phyloP scores from a whole-genome alignment of 441 rosid species.

The Rhodomyrtus psidioides region DNA sequence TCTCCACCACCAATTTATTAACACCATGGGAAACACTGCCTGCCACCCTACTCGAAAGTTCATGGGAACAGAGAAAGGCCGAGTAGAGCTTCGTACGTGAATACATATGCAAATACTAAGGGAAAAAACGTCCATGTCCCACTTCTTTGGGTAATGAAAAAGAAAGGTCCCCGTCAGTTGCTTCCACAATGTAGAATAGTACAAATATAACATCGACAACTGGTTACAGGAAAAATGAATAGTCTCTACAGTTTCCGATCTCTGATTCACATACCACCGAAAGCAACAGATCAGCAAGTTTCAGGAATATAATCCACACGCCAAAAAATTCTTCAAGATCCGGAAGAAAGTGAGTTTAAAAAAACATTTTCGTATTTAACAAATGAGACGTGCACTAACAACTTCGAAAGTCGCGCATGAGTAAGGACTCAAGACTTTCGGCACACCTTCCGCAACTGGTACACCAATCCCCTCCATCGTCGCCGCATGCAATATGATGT shows the following conservation, averaged over 20 bases:
- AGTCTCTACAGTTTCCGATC: background rate
- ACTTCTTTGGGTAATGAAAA: background rate
- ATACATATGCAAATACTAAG: background rate
- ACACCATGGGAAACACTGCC: background rate
- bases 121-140: background rate
- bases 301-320: background rate
- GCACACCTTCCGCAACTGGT: background rate
- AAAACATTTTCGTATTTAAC: background rate
- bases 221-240: background rate
- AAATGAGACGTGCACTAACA: background rate
- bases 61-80: background rate
- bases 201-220: background rate
- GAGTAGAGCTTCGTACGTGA: background rate
- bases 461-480: background rate
- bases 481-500: background rate
- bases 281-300: background rate
- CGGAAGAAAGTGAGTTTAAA: background rate
- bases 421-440: background rate
- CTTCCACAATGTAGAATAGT: background rate
- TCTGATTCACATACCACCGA: background rate
- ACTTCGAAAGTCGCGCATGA: background rate
- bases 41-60: background rate
- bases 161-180: background rate
- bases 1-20: background rate
- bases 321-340: background rate